Conservation (phyloP, 148 eudicot genomes). For the Dysphania ambrosioides region DNA sequence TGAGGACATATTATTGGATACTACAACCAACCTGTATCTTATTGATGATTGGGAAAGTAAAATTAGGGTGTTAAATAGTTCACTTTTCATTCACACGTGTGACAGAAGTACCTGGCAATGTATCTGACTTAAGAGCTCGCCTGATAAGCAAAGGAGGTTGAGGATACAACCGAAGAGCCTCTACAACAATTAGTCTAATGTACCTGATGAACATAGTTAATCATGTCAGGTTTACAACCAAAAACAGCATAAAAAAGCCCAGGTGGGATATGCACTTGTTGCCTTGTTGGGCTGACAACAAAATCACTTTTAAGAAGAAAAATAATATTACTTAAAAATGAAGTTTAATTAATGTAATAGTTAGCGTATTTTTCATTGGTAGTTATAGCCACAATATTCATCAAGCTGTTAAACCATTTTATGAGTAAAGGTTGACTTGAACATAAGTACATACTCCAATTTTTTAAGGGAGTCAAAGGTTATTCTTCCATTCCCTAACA, state of each 20-base stretch:
- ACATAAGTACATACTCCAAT: slow-evolving; percentile 51
- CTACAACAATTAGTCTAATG: slow-evolving; percentile 80
- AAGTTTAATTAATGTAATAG: too few relatives aligned
- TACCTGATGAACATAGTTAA: slow-evolving; percentile 47
- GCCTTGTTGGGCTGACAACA: neutral
- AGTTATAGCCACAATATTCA: too few relatives aligned
- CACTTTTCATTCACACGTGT: neutral
- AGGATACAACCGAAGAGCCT: slow-evolving; percentile 87
- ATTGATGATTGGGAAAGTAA: neutral
- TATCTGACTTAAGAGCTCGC: slow-evolving; percentile 75
- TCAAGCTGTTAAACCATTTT: too few relatives aligned
- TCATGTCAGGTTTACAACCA: neutral
- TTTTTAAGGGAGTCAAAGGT: slow-evolving; percentile 76
- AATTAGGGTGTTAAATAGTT: neutral
- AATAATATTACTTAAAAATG: too few relatives aligned
- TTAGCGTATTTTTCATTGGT: too few relatives aligned
- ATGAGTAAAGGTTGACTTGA: neutral
- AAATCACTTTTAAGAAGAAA: neutral
- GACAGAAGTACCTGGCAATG: slow-evolving; percentile 62
- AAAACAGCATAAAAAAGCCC: neutral
- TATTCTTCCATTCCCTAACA: slow-evolving; percentile 57
- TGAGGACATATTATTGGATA: neutral
- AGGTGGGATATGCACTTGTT: neutral
- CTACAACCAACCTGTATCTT: neutral
- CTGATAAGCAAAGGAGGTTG: slow-evolving; percentile 98